phyloP scores from a whole-genome alignment of 2,329 filamentous ascomycete genomes.

The Leptographium galeiforme region DNA sequence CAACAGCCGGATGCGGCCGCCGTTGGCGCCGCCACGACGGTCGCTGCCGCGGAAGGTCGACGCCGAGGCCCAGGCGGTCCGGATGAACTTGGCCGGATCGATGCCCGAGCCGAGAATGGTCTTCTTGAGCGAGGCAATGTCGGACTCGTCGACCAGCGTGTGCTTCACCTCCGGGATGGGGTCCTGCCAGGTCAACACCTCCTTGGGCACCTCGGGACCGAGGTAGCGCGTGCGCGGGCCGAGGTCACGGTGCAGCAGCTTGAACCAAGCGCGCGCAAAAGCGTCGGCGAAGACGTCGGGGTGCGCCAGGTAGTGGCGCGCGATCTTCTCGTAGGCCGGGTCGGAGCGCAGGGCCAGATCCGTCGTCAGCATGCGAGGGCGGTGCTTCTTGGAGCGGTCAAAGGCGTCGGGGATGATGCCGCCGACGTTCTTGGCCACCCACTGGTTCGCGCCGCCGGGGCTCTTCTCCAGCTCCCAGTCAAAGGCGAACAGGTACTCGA shows the following conservation, averaged over 20 bases:
- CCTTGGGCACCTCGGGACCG: conserved; percentile 59
- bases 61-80: conserved; percentile 55
- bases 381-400: conserved; percentile 57
- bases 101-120: conserved; percentile 52
- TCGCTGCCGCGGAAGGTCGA: conserved; percentile 62
- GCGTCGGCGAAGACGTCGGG: conserved; percentile 55
- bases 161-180: conserved; percentile 48
- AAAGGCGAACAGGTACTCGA: conserved; percentile 65
- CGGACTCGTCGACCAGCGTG: conserved; percentile 45
- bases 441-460: conserved; percentile 65
- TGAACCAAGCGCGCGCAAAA: conserved; percentile 69
- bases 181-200: conserved; percentile 64
- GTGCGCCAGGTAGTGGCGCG: conserved; percentile 54
- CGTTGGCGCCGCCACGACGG: conserved; percentile 74
- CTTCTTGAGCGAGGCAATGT: conserved; percentile 54
- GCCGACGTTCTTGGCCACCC: conserved; percentile 56
- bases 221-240: conserved; percentile 58
- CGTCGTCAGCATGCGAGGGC: conserved; percentile 63
- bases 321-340: conserved; percentile 62
- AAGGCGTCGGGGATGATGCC: conserved; percentile 58
- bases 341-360: conserved; percentile 62
- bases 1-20: conserved; percentile 60
- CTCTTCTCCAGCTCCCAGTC: conserved; percentile 68
- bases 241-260: conserved; percentile 69
- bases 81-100: conserved; percentile 46